Percentiles rank a stretch among this genome's conserved stretches.
Evolutionary conservation across 306 rosid genomes (phyloP).

Genomic region (Hippophae tibetana): DNA sequence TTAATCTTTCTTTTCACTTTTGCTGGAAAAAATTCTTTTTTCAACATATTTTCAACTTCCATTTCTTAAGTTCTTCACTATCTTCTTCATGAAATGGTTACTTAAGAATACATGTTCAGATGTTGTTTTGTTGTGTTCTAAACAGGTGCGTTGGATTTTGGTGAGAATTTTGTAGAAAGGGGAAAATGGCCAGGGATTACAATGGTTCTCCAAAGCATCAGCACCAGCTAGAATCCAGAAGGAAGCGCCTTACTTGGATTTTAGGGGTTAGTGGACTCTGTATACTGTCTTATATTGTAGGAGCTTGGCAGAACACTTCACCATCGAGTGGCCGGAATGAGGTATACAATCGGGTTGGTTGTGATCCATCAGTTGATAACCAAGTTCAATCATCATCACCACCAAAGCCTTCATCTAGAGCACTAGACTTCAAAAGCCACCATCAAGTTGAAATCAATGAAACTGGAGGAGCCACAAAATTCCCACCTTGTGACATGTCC

Average conservation of each 20-base stretch:
- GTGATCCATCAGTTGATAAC: constrained; percentile 16
- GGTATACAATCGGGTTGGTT: constrained; percentile 32
- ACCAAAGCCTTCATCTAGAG: constrained; percentile 11
- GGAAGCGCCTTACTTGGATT: constrained; percentile 66
- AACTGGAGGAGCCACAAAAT: constrained; percentile 27
- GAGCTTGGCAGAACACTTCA: constrained; percentile 55
- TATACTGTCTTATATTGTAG: constrained; percentile 56
- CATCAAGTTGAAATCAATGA: constrained; percentile 45
- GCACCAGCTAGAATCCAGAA: constrained; percentile 50
- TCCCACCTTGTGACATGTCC: constrained; percentile 55
- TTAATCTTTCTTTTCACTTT: too few species aligned
- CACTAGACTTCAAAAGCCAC: constrained; percentile 65
- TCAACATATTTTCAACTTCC: too few species aligned
- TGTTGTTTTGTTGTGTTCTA: background rate
- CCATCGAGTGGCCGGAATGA: constrained; percentile 42
- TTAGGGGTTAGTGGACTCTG: constrained; percentile 73
- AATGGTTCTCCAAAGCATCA: constrained; percentile 79
- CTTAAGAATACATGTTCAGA: too few species aligned
- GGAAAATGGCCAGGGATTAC: constrained; percentile 64
- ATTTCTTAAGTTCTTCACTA: too few species aligned
- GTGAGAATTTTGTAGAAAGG: background rate
- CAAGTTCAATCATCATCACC: constrained; percentile 2
- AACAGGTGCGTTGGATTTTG: background rate
- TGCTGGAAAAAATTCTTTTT: too few species aligned
- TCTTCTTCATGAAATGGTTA: too few species aligned